phyloP scores from a whole-genome alignment of 75 land plant genomes.

The Picea glauca region DNA sequence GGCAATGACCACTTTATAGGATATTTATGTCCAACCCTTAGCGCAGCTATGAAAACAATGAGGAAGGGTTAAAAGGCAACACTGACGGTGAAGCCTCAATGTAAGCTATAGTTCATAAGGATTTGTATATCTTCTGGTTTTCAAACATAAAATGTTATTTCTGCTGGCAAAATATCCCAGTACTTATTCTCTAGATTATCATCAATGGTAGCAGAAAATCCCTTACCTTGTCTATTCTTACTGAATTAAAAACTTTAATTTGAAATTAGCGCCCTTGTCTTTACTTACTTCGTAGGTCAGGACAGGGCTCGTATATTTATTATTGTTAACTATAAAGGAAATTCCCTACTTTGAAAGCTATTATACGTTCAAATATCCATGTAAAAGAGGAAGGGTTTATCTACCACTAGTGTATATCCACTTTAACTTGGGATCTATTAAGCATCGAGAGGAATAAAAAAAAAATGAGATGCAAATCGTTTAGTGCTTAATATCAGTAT shows the following conservation, averaged over 20 bases:
- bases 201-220: conserved; percentile 6
- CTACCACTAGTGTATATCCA: too few species aligned
- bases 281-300: too few species aligned
- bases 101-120: conserved; percentile 21
- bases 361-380: background rate
- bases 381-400: too few species aligned
- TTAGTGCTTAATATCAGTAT: background rate
- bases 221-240: background rate
- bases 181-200: too few species aligned
- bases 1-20: too few species aligned
- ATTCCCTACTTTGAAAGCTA: background rate
- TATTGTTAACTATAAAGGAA: background rate
- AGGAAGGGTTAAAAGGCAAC: conserved; percentile 43
- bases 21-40: conserved; percentile 45
- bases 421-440: background rate
- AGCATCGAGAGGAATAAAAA: background rate
- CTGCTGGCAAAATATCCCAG: too few species aligned
- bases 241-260: too few species aligned
- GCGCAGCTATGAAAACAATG: conserved; percentile 54
- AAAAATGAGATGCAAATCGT: background rate
- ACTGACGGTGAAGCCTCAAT: conserved; percentile 43
- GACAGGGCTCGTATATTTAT: background rate
- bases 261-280: too few species aligned
- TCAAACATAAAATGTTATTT: too few species aligned
- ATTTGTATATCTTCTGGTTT: too few species aligned